Percentiles rank a stretch among this genome's conserved stretches.
Evolutionary conservation across 495 filamentous ascomycete species (phyloP).

Genomic region (Penicillium cosmopolitanum): DNA sequence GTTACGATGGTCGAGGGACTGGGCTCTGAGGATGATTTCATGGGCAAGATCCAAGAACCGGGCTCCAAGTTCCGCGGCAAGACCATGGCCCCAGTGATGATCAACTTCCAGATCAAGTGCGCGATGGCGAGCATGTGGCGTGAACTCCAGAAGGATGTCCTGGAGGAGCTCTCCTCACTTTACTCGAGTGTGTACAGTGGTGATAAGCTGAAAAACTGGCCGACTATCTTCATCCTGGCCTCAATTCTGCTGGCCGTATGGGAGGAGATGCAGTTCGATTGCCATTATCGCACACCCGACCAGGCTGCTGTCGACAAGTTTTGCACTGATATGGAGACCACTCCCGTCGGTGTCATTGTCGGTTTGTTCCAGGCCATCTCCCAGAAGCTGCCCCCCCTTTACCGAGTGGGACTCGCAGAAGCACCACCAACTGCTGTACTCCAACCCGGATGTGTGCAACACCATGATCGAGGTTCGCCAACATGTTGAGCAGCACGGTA

Average conservation of each 20-base stretch:
- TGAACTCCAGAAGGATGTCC: slow-evolving; percentile 88
- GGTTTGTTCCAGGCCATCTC: slow-evolving; percentile 95
- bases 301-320: slow-evolving; percentile 83
- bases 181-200: slow-evolving; percentile 94
- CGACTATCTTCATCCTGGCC: slow-evolving; percentile 93
- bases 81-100: slow-evolving; percentile 91
- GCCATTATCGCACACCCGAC: slow-evolving; percentile 88
- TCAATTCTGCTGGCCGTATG: slow-evolving; percentile 88
- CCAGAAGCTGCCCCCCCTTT: slow-evolving; percentile 83
- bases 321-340: slow-evolving; percentile 92
- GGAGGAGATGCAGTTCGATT: slow-evolving; percentile 98
- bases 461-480: slow-evolving; percentile 91
- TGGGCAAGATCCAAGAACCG: slow-evolving; percentile 78
- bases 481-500: slow-evolving; percentile 89
- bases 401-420: slow-evolving; percentile 88
- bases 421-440: slow-evolving; percentile 83
- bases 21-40: slow-evolving; percentile 74
- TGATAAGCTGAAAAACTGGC: slow-evolving; percentile 95
- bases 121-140: slow-evolving; percentile 96
- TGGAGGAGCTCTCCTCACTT: slow-evolving; percentile 85
- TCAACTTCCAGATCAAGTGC: slow-evolving; percentile 97
- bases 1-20: slow-evolving; percentile 90
- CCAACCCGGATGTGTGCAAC: slow-evolving; percentile 86
- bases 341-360: slow-evolving; percentile 90
- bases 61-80: slow-evolving; percentile 82